A percentile compares a stretch with the other conserved stretches of the same genome.
Conservation (phyloP, 352 stramenopile genomes). For the Globisporangium abappressorium region DNA sequence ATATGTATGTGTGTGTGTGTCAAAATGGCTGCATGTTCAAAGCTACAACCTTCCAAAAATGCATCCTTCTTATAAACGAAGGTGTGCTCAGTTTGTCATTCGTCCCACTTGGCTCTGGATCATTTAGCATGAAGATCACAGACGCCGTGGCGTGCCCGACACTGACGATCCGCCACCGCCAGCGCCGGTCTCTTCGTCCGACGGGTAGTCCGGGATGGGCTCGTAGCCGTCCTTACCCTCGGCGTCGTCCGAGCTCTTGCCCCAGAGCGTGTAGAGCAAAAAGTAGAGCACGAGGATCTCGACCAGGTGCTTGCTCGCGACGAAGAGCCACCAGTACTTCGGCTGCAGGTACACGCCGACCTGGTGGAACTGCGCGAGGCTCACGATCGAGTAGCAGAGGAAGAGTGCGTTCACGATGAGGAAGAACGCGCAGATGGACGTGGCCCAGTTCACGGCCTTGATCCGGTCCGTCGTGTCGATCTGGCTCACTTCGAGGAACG, state of each 20-base stretch:
- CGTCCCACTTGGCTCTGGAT: not conserved
- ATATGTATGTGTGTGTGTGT: not conserved
- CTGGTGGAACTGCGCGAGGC: constrained; percentile 85
- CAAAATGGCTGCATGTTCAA: constrained; percentile 6
- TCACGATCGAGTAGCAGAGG: constrained; percentile 80
- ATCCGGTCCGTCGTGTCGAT: constrained; percentile 96
- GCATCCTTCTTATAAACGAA: constrained; percentile 1
- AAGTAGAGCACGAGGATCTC: constrained; percentile 94
- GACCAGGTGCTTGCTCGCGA: constrained; percentile 90
- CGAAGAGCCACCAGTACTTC: constrained; percentile 92
- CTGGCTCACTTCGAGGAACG: constrained; percentile 95
- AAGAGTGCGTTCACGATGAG: constrained; percentile 92
- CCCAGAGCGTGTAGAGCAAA: constrained; percentile 93
- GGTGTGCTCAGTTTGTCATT: no score
- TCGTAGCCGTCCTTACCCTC: constrained; percentile 76
- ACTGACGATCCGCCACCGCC: not conserved
- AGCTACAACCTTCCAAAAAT: not conserved
- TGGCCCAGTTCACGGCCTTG: constrained; percentile 94
- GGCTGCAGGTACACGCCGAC: constrained; percentile 83
- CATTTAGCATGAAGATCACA: not conserved
- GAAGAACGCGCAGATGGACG: constrained; percentile 93
- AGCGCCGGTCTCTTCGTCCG: constrained; percentile 40
- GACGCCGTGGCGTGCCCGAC: constrained; percentile 12
- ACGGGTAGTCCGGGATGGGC: constrained; percentile 64
- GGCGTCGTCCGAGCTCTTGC: constrained; percentile 66